Conservation (phyloP, 108 stramenopile genomes). For the Pseudonitzschia delicatissima region DNA sequence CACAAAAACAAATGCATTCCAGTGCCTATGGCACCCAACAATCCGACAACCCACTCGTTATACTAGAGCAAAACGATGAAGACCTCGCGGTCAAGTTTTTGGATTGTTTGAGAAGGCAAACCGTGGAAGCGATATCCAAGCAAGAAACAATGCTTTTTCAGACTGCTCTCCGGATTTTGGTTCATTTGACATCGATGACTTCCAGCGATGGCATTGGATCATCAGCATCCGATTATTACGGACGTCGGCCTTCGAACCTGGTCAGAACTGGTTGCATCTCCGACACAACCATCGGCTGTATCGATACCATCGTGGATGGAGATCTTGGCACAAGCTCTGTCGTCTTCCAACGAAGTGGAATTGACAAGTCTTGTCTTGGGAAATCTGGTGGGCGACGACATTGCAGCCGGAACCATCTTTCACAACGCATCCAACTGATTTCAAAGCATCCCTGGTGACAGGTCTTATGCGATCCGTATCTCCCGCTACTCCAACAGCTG, state of each 20-base stretch:
- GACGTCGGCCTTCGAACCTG: slow-evolving; percentile 16
- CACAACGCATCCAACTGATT: not conserved
- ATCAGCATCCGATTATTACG: slow-evolving; percentile 14
- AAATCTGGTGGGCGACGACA: slow-evolving; percentile 29
- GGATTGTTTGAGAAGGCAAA: slow-evolving; percentile 9
- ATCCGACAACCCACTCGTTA: not conserved
- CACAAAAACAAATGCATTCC: not conserved
- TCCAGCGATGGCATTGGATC: not conserved
- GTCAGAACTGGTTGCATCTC: slow-evolving; percentile 11
- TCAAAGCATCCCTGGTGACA: slow-evolving; percentile 1
- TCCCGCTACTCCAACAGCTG: slow-evolving; percentile 17
- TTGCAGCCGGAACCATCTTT: not conserved
- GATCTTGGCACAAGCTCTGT: slow-evolving; percentile 12
- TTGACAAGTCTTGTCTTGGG: slow-evolving; percentile 21
- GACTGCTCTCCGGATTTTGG: not conserved
- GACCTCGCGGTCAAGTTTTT: slow-evolving; percentile 1
- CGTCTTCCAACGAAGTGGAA: slow-evolving; percentile 13
- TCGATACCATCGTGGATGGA: slow-evolving; percentile 2
- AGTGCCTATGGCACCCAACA: not conserved
- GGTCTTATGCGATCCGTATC: slow-evolving; percentile 22
- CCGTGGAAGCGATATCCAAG: not conserved
- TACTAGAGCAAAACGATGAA: slow-evolving; percentile 8
- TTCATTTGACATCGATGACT: slow-evolving; percentile 3
- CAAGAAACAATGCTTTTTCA: not conserved
- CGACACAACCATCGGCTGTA: no score